Conservation (phyloP, 352 stramenopile genomes). For the Globisporangium recalcitrans region DNA sequence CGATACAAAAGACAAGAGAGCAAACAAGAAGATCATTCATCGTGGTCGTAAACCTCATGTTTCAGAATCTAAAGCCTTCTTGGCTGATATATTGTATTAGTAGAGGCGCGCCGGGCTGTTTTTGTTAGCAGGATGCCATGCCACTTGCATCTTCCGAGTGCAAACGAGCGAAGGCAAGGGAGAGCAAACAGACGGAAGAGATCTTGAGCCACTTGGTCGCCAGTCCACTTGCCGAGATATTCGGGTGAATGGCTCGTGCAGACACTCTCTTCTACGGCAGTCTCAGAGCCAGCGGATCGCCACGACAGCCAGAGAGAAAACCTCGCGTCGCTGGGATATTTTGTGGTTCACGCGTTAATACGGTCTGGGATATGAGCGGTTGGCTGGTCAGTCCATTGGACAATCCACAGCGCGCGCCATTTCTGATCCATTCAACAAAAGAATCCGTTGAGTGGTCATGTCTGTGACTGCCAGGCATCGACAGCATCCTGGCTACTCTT, state of each 20-base stretch:
- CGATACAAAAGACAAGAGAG: too few species aligned
- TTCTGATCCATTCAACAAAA: background rate
- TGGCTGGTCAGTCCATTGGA: background rate
- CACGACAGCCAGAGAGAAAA: background rate
- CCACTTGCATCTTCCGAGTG: background rate
- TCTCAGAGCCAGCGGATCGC: background rate
- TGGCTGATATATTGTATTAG: background rate
- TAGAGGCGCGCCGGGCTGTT: background rate
- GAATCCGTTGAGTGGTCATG: background rate
- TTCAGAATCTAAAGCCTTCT: background rate
- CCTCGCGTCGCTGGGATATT: background rate
- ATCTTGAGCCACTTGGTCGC: background rate
- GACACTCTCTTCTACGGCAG: background rate
- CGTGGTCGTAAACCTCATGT: background rate
- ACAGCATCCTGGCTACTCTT: background rate
- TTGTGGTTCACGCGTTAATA: background rate
- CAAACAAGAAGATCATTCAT: background rate
- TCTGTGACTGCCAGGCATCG: background rate
- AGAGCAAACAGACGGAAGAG: background rate
- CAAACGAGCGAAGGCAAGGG: background rate
- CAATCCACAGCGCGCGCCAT: background rate
- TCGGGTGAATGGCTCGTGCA: background rate
- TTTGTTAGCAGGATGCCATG: background rate
- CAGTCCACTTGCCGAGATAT: background rate
- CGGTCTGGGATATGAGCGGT: background rate